Base-by-base conservation (phyloP, 768 basidiomycete genomes). In the Udeniomyces megalosporus region DNA sequence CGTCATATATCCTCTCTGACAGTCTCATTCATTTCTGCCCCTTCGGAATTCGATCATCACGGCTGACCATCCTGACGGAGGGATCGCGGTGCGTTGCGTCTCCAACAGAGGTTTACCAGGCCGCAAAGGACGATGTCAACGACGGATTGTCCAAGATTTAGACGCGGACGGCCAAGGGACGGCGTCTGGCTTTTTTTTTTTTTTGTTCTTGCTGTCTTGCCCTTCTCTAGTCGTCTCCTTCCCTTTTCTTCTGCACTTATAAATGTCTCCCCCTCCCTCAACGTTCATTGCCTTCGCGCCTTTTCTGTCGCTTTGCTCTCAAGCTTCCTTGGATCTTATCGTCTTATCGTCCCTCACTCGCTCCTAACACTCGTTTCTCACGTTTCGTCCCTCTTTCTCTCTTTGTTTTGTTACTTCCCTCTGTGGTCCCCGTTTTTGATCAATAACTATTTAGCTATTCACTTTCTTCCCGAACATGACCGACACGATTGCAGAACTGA, bases 91-190 rank as follows among this genome's bases (percentile, higher is more conserved):
- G 35, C 89, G 89, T 71, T n/a, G n/a, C n/a, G n/a, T 42, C 38
- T 42, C 38, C 8, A 8, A 42, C 38, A 42, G 86, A 85, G 61
- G 88, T 89, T 47, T 88, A 83, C 66, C 80, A 86, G 66, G 80
- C 81, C 1, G 80, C 83, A 6, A 74, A 72, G 65, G 80, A 83
- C 65, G 77, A 79, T 57, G 83, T 80, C 29, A 83, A 82, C 46
- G 84, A 86, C 68, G 77, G 80, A 32, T 75, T 88, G 60, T 83
- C 84, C 58, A 81, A 78, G 69, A 80, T 88, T 74, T 76, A 85
- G 71, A 83, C 81, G n/a, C n/a, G n/a, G n/a, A n/a, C n/a, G n/a
- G n/a, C n/a, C 42, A 20, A 20, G 20, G 11, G 20, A 20, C 42
- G 20, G 42, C 42, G n/a, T n/a, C n/a, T n/a, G n/a, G n/a, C n/a